phyloP scores from a whole-genome alignment of 1,284 basidiomycete genomes.

The Takashimella tepidaria region DNA sequence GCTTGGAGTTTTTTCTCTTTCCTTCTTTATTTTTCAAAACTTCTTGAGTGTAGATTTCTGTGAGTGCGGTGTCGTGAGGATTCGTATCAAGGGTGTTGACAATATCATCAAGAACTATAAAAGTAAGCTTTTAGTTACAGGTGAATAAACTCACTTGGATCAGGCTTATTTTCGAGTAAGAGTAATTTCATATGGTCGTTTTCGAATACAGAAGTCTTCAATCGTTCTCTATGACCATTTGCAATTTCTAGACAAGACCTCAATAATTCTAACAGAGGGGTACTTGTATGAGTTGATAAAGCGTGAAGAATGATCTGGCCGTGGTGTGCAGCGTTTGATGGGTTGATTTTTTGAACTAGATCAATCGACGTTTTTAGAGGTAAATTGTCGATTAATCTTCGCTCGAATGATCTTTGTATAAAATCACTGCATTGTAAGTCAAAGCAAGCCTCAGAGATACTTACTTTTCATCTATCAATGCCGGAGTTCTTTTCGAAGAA shows the following conservation, averaged over 20 bases:
- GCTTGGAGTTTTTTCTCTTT: conserved; percentile 14
- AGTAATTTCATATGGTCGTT: conserved; percentile 10
- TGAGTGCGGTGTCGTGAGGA: conserved; percentile 18
- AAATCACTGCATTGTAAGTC: conserved; percentile 5
- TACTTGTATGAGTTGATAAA: neutral
- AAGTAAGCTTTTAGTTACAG: neutral
- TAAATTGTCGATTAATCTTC: neutral
- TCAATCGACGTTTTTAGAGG: neutral
- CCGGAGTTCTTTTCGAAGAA: conserved; percentile 1
- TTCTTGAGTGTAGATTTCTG: conserved; percentile 22
- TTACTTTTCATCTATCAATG: conserved; percentile 12
- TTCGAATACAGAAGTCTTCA: conserved; percentile 17
- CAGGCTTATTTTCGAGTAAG: conserved; percentile 10
- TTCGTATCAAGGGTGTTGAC: neutral
- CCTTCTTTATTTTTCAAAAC: conserved; percentile 13
- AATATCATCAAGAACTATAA: neutral
- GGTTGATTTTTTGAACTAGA: neutral
- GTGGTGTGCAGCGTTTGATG: neutral
- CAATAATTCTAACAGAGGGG: neutral
- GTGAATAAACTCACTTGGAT: conserved; percentile 6
- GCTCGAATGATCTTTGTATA: conserved; percentile 8
- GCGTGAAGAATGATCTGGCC: neutral
- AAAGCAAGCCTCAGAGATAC: neutral
- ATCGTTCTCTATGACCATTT: neutral
- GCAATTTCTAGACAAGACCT: conserved; percentile 3